Evolutionary conservation across 2,329 filamentous ascomycete species (phyloP), one percentile per base, ranked within the genome.

Genomic region (Aspergillus nomiae): DNA sequence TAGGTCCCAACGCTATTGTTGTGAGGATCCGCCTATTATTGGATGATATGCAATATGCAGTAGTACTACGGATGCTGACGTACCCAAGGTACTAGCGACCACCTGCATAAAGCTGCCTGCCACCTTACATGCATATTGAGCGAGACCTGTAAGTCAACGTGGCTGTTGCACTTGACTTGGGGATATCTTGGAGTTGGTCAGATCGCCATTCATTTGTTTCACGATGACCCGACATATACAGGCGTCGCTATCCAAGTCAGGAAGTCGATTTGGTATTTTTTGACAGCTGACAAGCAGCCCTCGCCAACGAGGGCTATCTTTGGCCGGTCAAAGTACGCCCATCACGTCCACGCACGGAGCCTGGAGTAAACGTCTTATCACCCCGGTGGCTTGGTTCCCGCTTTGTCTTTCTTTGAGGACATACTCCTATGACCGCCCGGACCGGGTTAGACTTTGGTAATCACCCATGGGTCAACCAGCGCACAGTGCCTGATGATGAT

Each of bases 401-500:
- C 51, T 55, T 55, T 55, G 32, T 38, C 32, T 53, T 54, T 36
- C 51, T 54, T 55, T 55, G 51, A 54, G 26, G 28, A 51, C 9
- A 32, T 12, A 21, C 14, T 24, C 32, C 24, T 32, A 55, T 34
- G 34, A 24, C 34, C 21, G 32, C 51, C 24, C 51, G 14, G 21
- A 41, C 32, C 24, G 30, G n/a, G 32, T 41, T 55, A 55, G 34
- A 55, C 32, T 55, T 55, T 55, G 12, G 51, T 4, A 16, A n/a
- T 38, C n/a, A 55, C n/a, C 32, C 21, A 21, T 36, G 30, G 32
- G 51, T 24, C 51, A 38, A 19, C 21, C 14, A 28, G n/a, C 24
- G 30, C 38, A 55, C n/a, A 55, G 32, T 38, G 51, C 30, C 51
- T 26, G 12, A 19, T 12, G 7, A 36, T 24, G 30, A 55, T 55